These are phyloP conservation scores for Curvularia verruculosa DNA, from an alignment of 2,329 filamentous ascomycete genomes.

Conservation along the genomic window DNA sequence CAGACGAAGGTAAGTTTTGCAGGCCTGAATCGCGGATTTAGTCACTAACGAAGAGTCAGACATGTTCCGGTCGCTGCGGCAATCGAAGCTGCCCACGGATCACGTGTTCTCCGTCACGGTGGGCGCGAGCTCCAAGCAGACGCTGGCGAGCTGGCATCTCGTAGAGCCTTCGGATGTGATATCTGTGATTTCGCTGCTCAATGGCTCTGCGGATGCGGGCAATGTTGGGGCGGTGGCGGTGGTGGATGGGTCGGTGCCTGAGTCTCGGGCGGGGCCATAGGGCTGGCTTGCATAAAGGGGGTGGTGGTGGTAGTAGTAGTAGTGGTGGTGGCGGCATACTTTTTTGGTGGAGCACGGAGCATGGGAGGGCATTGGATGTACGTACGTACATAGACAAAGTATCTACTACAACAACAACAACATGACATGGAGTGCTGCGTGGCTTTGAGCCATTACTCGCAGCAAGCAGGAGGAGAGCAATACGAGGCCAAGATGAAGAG, in stretches of 20 bases:
- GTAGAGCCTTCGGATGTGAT: slow-evolving; percentile 89
- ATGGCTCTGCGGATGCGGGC: slow-evolving; percentile 54
- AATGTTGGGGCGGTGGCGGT: slow-evolving; percentile 51
- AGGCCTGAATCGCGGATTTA: neutral
- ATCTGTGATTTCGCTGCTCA: slow-evolving; percentile 63
- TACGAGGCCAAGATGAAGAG: neutral
- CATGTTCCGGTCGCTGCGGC: slow-evolving; percentile 80
- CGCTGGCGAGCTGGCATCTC: slow-evolving; percentile 86
- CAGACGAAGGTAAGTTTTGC: slow-evolving; percentile 78
- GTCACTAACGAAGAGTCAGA: slow-evolving; percentile 55
- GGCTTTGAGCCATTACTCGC: slow-evolving; percentile 4
- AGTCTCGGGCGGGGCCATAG: slow-evolving; percentile 29
- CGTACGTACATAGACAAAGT: too few relatives aligned
- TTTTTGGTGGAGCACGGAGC: slow-evolving; percentile 29
- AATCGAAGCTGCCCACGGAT: slow-evolving; percentile 62
- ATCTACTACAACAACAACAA: neutral
- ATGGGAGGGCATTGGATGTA: slow-evolving; percentile 14
- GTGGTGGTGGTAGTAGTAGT: too few relatives aligned
- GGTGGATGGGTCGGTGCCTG: slow-evolving; percentile 48
- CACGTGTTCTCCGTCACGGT: slow-evolving; percentile 91
- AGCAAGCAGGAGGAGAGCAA: neutral
- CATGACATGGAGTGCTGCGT: slow-evolving; percentile 9
- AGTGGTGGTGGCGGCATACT: slow-evolving; percentile 20
- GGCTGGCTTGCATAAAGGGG: slow-evolving; percentile 4
- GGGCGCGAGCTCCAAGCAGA: slow-evolving; percentile 89